Conservation (phyloP, 805 yeast genomes). For the Schwanniomyces vanrijiae region DNA sequence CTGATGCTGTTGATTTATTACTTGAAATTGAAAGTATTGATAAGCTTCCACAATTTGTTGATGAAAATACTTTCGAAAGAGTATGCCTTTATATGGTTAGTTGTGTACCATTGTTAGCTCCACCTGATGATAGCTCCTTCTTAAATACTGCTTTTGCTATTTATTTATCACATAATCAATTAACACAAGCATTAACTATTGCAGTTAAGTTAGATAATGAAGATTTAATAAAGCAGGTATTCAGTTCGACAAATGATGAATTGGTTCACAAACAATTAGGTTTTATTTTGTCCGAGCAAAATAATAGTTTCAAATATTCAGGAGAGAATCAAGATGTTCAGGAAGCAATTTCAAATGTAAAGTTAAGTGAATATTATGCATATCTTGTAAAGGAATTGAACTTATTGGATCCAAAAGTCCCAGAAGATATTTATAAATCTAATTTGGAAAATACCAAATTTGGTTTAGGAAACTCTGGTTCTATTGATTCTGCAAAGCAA, state of each 20-base stretch:
- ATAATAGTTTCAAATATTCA: slow-evolving; percentile 68
- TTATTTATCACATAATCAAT: slow-evolving; percentile 72
- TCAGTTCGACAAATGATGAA: slow-evolving; percentile 73
- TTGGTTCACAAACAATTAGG: slow-evolving; percentile 87
- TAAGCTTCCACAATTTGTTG: slow-evolving; percentile 79
- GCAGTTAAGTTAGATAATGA: slow-evolving; percentile 90
- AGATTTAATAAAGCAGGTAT: slow-evolving; percentile 72
- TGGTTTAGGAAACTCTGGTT: slow-evolving; percentile 56
- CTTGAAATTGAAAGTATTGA: slow-evolving; percentile 88
- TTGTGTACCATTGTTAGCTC: slow-evolving; percentile 94
- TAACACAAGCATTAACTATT: slow-evolving; percentile 85
- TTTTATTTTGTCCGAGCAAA: slow-evolving; percentile 83
- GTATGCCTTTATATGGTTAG: slow-evolving; percentile 93
- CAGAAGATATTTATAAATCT: slow-evolving; percentile 91
- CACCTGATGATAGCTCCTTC: slow-evolving; percentile 87
- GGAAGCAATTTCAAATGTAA: slow-evolving; percentile 78
- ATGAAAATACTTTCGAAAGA: slow-evolving; percentile 77
- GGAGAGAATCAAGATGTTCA: slow-evolving; percentile 70
- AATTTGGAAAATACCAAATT: slow-evolving; percentile 75
- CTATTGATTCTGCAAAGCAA: slow-evolving; percentile 86
- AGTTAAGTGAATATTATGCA: slow-evolving; percentile 73
- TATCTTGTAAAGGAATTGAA: slow-evolving; percentile 87
- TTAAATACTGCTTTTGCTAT: slow-evolving; percentile 86
- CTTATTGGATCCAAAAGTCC: slow-evolving; percentile 84
- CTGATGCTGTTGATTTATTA: slow-evolving; percentile 94